These are phyloP conservation scores for Vinca minor DNA, from an alignment of 257 asterid genomes.

Conservation along the genomic window DNA sequence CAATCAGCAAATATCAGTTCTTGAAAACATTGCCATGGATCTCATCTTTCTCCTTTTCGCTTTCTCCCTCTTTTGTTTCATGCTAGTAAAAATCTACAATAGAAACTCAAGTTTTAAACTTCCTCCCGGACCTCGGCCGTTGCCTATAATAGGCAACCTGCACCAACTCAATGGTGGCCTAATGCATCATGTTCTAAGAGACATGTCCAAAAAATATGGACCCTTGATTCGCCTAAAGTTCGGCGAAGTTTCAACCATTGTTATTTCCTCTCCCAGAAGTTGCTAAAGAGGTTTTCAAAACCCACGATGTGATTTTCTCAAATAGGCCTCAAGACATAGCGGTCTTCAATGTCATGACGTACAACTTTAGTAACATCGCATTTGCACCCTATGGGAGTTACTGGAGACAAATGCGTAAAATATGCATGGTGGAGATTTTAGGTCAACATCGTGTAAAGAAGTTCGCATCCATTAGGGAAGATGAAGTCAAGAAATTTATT, in stretches of 20 bases:
- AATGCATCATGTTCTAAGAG: not conserved
- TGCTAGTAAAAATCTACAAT: not conserved
- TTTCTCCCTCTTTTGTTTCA: not conserved
- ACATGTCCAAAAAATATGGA: not conserved
- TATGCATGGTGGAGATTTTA: too few relatives aligned
- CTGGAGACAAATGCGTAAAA: too few relatives aligned
- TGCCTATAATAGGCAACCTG: conserved; percentile 6
- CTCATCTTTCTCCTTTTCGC: not conserved
- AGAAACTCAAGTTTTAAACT: not conserved
- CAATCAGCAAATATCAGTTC: too few relatives aligned
- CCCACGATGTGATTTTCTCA: not conserved
- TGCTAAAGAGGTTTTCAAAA: conserved; percentile 8
- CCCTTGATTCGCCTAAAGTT: not conserved
- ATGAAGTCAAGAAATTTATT: too few relatives aligned
- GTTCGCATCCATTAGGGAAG: too few relatives aligned
- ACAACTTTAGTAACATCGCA: too few relatives aligned
- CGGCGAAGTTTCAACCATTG: not conserved
- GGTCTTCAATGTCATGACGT: not conserved
- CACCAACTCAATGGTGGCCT: not conserved
- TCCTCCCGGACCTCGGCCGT: not conserved
- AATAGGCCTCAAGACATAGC: not conserved
- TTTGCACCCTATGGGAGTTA: too few relatives aligned
- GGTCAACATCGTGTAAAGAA: too few relatives aligned
- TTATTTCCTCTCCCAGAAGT: conserved; percentile 10
- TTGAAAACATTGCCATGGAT: too few relatives aligned